phyloP scores from a whole-genome alignment of 1,284 basidiomycete species.

The Fomes fomentarius region DNA sequence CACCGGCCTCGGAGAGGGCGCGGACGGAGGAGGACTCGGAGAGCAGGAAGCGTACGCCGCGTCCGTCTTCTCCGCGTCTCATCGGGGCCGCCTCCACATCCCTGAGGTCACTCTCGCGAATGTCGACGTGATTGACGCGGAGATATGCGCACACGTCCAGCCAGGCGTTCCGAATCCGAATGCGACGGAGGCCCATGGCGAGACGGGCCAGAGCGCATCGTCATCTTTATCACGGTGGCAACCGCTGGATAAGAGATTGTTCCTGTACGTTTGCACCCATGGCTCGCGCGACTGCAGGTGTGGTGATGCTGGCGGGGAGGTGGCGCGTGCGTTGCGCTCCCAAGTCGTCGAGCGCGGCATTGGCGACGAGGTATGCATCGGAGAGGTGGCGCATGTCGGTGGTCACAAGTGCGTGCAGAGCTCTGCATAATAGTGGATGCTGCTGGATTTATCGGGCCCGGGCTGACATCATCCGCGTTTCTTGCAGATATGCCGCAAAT shows the following conservation, averaged over 20 bases:
- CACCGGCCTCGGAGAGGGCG: constrained; percentile 21
- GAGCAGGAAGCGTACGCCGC: constrained; percentile 41
- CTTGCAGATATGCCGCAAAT: constrained; percentile 77
- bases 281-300: constrained; percentile 50
- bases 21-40: too few species aligned
- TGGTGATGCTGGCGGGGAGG: constrained; percentile 61
- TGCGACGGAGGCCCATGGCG: too few species aligned
- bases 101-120: constrained; percentile 50
- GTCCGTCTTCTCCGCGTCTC: constrained; percentile 50
- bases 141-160: constrained; percentile 39
- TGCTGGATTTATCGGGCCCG: background rate
- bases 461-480: constrained; percentile 7
- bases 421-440: too few species aligned
- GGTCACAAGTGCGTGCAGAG: constrained; percentile 74
- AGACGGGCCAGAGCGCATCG: too few species aligned
- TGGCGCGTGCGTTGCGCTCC: constrained; percentile 40
- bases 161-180: background rate
- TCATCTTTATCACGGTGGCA: too few species aligned
- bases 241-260: constrained; percentile 37
- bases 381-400: constrained; percentile 80
- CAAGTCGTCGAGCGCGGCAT: constrained; percentile 32
- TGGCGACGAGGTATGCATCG: constrained; percentile 41
- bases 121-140: constrained; percentile 46
- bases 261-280: constrained; percentile 56
- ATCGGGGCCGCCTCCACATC: constrained; percentile 50